Conservation (phyloP, 805 yeast genomes). For the Candida easanensis region DNA sequence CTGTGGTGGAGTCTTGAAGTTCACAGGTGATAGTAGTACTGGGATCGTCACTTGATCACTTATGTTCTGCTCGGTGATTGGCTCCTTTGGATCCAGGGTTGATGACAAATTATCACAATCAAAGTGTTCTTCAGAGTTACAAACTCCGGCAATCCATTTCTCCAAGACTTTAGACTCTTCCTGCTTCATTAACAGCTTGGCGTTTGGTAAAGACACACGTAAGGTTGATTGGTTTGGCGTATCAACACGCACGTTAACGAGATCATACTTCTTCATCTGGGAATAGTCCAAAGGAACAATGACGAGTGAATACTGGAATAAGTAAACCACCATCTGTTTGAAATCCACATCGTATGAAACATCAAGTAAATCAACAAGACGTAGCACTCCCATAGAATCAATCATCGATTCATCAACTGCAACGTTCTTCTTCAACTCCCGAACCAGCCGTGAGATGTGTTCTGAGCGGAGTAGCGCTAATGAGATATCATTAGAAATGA, state of each 20-base stretch:
- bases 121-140: conserved; percentile 32
- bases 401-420: conserved; percentile 25
- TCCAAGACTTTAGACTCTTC: conserved; percentile 31
- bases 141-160: conserved; percentile 40
- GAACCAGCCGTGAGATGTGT: conserved; percentile 14
- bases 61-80: not conserved
- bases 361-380: conserved; percentile 34
- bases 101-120: conserved; percentile 31
- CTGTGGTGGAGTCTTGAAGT: conserved; percentile 6
- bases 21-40: conserved; percentile 24
- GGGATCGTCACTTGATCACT: conserved; percentile 20
- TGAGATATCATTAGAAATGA: conserved; percentile 9
- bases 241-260: conserved; percentile 11
- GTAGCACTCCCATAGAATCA: conserved; percentile 34
- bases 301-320: conserved; percentile 29
- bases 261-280: conserved; percentile 6
- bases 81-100: conserved; percentile 24
- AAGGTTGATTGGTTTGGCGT: conserved; percentile 25
- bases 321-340: conserved; percentile 29
- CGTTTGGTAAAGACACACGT: conserved; percentile 18
- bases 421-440: conserved; percentile 15
- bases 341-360: conserved; percentile 28
- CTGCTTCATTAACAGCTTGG: conserved; percentile 24
- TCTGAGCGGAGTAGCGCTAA: conserved; percentile 22
- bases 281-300: conserved; percentile 14